Percentiles rank a stretch among this genome's conserved stretches.
phyloP scores from a whole-genome alignment of 225 moss, liverwort and hornwort genomes.

The Pseudisothecium myosuroides region DNA sequence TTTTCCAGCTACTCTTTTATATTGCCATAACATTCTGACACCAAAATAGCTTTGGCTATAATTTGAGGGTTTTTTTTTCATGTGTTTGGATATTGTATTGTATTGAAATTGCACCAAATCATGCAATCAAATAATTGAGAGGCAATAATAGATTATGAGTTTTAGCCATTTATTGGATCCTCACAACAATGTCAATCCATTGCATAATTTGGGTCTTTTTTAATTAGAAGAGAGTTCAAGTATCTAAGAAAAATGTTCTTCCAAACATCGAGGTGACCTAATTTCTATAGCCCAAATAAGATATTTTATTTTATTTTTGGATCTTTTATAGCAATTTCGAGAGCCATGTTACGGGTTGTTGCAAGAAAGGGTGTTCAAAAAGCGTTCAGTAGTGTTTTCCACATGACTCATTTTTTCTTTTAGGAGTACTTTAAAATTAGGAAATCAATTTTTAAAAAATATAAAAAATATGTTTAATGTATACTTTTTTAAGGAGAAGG shows the following conservation, averaged over 20 bases:
- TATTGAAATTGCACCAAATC: background rate
- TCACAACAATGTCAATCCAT: too few relatives aligned
- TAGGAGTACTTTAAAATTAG: too few relatives aligned
- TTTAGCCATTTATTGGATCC: background rate
- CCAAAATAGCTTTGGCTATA: background rate
- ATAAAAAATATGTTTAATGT: too few relatives aligned
- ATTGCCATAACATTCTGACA: background rate
- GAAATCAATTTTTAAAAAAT: too few relatives aligned
- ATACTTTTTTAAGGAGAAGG: too few relatives aligned
- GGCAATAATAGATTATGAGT: fast-evolving
- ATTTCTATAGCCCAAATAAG: fast-evolving
- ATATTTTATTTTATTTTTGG: background rate
- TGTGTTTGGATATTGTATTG: fast-evolving
- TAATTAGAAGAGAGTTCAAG: background rate
- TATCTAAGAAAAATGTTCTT: background rate
- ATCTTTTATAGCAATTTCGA: fast-evolving
- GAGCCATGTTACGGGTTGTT: too few relatives aligned
- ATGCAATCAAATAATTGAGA: background rate
- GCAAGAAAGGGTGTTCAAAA: too few relatives aligned
- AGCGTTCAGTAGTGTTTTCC: too few relatives aligned
- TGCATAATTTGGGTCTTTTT: background rate
- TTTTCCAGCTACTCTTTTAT: fast-evolving
- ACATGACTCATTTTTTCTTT: too few relatives aligned
- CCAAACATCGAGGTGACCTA: fast-evolving
- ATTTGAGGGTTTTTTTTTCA: background rate